phyloP scores from a whole-genome alignment of 371 early-diverging fungal species.

The Mortierella sp. region DNA sequence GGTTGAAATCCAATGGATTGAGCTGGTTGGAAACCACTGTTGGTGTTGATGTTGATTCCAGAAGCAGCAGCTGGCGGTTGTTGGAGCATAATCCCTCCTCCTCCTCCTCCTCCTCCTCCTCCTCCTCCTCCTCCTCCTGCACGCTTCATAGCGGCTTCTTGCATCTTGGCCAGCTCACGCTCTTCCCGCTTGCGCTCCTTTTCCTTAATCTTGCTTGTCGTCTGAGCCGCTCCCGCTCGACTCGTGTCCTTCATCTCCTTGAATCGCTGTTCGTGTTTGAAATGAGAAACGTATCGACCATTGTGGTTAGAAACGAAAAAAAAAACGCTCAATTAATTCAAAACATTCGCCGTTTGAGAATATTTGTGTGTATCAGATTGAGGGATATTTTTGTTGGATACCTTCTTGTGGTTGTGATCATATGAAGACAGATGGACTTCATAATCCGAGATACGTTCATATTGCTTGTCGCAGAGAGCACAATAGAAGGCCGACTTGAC shows the following conservation, averaged over 20 bases:
- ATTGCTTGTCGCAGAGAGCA: conserved; percentile 85
- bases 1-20: conserved; percentile 18
- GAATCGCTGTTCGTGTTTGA: conserved; percentile 67
- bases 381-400: conserved; percentile 19
- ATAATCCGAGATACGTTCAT: conserved; percentile 79
- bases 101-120: conserved; percentile 55
- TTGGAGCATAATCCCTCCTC: background rate
- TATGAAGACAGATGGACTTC: conserved; percentile 84
- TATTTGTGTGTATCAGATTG: no score
- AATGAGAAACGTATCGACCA: background rate
- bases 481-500: conserved; percentile 84
- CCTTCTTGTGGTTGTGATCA: conserved; percentile 85
- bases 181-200: conserved; percentile 79
- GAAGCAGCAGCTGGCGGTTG: background rate
- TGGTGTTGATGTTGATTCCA: background rate
- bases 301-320: background rate
- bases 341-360: no score
- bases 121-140: conserved; percentile 51
- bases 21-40: conserved; percentile 27
- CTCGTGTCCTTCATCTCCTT: conserved; percentile 81
- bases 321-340: no score
- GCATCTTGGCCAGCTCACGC: conserved; percentile 74
- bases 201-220: conserved; percentile 67
- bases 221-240: conserved; percentile 58
- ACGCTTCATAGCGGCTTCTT: conserved; percentile 73